Base-by-base conservation (phyloP, 2,329 filamentous ascomycete genomes). In the Pseudogymnoascus sp. region DNA sequence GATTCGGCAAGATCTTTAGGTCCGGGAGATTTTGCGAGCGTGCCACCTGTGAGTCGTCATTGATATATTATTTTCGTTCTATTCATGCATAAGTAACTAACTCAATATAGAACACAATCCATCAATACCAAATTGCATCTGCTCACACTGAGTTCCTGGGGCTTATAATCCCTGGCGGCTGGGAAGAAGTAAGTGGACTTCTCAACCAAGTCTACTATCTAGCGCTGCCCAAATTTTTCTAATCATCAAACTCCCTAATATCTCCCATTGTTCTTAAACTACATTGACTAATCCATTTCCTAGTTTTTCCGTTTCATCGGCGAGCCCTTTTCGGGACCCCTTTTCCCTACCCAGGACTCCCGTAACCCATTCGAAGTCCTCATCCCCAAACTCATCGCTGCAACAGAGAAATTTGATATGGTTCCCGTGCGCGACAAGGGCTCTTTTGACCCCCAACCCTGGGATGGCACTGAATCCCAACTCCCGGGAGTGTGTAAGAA, bases 21-120 rank as follows among this genome's bases (percentile, higher is more conserved):
- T 0, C 78, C 81, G 0, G 82, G 82, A 0, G 82, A 86, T 66
- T 85, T 84, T 71, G 82, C 82, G 3, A 82, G 81, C 66, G 77
- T 84, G 3, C 82, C 82, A 59, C 82, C 82, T 7, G 81, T 83
- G 72, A 67, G 73, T 70, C 19, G 44, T 13, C 14, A 21, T 44
- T 35, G n/a, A 24, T 33, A 63, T 24, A 38, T 26, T 8, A n/a
- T 13, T 35, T 19, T 33, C 26, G 31, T 38, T 40, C 26, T 21
- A 24, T 16, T n/a, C 37, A 6, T 64, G 59, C 56, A 68, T 60
- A 65, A 56, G 33, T n/a, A 2, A 26, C 42, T 47, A 26, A 47
- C 14, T 3, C 13, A 11, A 6, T 11, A 1, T 38, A 82, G 78
- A 77, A 73, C 65, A 74, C 80, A 7, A 74, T 85, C 53, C 83